phyloP scores from a whole-genome alignment of 176 grass and related monocot genomes.

The Hordeum marinum region DNA sequence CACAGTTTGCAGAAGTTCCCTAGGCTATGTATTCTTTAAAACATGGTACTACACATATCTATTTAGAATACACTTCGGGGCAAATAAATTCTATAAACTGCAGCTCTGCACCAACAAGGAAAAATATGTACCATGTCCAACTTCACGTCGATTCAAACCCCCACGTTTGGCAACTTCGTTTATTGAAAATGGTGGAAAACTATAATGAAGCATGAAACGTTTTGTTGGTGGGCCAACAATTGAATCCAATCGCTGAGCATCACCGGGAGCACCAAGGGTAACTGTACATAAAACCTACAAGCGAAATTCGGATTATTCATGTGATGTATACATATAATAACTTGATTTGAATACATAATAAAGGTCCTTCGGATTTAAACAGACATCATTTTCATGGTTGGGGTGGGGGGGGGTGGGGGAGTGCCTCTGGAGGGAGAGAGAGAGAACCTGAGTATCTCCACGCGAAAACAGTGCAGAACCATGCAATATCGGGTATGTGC shows the following conservation, averaged over 20 bases:
- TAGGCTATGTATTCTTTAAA: background rate
- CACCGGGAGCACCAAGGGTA: constrained; percentile 89
- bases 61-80: background rate
- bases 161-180: constrained; percentile 89
- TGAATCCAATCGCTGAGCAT: constrained; percentile 87
- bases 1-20: background rate
- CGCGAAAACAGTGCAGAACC: constrained; percentile 94
- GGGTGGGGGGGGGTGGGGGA: too few relatives aligned
- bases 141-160: constrained; percentile 91
- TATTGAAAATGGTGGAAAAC: constrained; percentile 96
- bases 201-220: constrained; percentile 99
- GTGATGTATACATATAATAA: background rate
- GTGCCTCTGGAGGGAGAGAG: background rate
- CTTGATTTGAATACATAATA: background rate
- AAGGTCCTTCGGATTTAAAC: background rate
- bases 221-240: constrained; percentile 98
- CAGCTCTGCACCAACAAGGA: constrained; percentile 11
- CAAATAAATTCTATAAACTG: constrained; percentile 10
- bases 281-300: constrained; percentile 92
- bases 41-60: background rate
- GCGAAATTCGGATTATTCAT: constrained; percentile 11
- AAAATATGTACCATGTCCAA: constrained; percentile 75
- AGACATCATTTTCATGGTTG: background rate
- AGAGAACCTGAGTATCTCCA: constrained; percentile 77
- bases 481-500: constrained; percentile 68